Base-by-base conservation (phyloP, 257 asterid genomes). In the Solanum piurae region DNA sequence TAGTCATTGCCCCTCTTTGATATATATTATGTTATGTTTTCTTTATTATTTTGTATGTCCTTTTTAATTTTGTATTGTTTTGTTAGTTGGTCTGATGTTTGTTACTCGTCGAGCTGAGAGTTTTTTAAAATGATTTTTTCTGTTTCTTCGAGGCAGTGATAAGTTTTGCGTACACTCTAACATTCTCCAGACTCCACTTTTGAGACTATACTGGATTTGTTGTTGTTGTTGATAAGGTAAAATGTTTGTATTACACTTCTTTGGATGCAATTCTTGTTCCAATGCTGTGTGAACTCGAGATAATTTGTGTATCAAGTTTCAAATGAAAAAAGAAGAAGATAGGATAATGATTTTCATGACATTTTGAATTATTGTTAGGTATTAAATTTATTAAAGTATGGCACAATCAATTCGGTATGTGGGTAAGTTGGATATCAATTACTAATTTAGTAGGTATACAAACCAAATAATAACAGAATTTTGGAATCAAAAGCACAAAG, bases 221-320 rank as follows among this genome's bases (percentile, higher is more conserved):
- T 49, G 6, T 49, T 49, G 20, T 49, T 49, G 60, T 14, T 49
- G 60, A 49, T 58, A 20, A 7, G 12, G 3, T 9, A 62, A 62
- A 62, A 21, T 58, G 11, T 62, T 11, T 62, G 12, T 9, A 62
- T 62, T 62, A n/a, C 29, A 10, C 14, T 60, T 9, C 12, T 60
- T 60, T 4, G 29, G 1, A 60, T 60, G 29, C 1, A 62, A 62
- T 0, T 60, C 3, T 60, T 9, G 2, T 62, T 62, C n/a, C 0
- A 1, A 55, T 20, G 20, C 2, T 0, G 0, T 20, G 12, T 23
- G 7, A 1, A 62, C 0, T 1, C 12, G 0, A 62, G 0, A 62
- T 62, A 62, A 23, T n/a, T 44, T n/a, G 33, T 62, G 31, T 0
- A 62, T n/a, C 7, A 11, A n/a, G 3, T 58, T n/a, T 10, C 12